Evolutionary conservation across 108 stramenopile genomes (phyloP), one percentile per base, ranked within the genome.

Genomic region (Epithemia pelagica): DNA sequence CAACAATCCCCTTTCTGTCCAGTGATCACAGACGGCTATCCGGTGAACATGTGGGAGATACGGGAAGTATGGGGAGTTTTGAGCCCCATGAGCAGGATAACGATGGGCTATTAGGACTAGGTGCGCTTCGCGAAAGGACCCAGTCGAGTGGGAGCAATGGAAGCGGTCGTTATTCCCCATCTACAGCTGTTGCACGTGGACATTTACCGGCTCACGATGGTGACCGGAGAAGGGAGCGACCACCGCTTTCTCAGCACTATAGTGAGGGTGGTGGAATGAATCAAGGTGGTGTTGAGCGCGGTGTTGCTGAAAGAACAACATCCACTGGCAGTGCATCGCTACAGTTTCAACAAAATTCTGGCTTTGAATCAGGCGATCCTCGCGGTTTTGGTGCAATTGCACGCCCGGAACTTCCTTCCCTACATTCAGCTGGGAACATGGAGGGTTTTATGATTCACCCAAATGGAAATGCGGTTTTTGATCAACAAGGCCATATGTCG

Each of bases 111-210:
- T 58, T 56, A 5, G 76, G 80, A 22, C 65, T 84, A 7, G 74
- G 65, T 27, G 82, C 76, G 0, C 67, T 84, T 19, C 69, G 80
- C 26, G 78, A 81, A 0, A 58, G 83, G 30, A 64, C 83, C 0
- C 62, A 81, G 25, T 78, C 83, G 18, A 62, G 74, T 23, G 77
- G 37, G 10, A 46, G 37, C 37, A 46, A 15, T 46, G 37, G 5
- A 46, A 46, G 79, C 19, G 78, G 80, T 61, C 63, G 72, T 20
- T 54, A 67, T 2, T 19, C 32, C 2, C 27, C 57, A 26, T 54
- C 70, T 15, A 62, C 63, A 7, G 52, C 70, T 2, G 28, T 64
- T n/a, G 37, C 27, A 2, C 21, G 64, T 2, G 64, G 64, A 54
- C 64, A 30, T 31, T 26, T 31, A 28, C 61, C 30, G 20, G 21